Base-by-base conservation (phyloP, 2,329 filamentous ascomycete species). In the Fusarium nygamai region DNA sequence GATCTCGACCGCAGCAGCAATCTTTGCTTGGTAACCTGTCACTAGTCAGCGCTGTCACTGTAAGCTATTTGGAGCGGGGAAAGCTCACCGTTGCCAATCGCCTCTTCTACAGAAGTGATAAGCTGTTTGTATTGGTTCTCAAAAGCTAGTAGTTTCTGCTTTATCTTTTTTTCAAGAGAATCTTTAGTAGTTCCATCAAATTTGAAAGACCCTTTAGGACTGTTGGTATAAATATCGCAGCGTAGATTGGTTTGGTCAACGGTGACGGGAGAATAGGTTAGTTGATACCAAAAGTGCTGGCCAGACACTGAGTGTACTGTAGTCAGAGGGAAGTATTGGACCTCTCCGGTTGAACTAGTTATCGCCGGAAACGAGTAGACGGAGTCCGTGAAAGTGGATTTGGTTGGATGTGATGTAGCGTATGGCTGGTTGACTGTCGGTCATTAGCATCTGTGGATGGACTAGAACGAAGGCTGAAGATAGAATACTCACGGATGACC, bases 11-110 rank as follows among this genome's bases (percentile, higher is more conserved):
- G 33, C 50, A 9, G 20, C 19, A 27, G 33, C n/a, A 22, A 36
- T 17, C 19, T 53, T 22, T 22, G 9, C 13, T 27, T 53, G 33
- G 19, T 7, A 16, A 8, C 19, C 50, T 53, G 4, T 17, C 17
- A 3, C 19, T 16, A 5, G 19, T 53, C 3, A 53, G 50, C n/a
- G 1, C 4, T 12, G 3, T 3, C 2, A 22, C 1, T 22, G 16
- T 11, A 1, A 27, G 3, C 8, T 12, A 1, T 8, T 16, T 0
- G 7, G 3, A 5, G 5, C 1, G 6, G 13, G 5, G 19, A 9
- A 27, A 17, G 0, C 2, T 27, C 4, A 20, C 50, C 19, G 10
- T 27, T 36, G 2, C 13, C 13, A 8, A 36, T 3, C 0, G 8
- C 1, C 1, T 8, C 4, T 20, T 20, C 13, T 11, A 13, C 24